phyloP scores from a whole-genome alignment of 23 red algal genomes.

The Rhodosorus marinus region DNA sequence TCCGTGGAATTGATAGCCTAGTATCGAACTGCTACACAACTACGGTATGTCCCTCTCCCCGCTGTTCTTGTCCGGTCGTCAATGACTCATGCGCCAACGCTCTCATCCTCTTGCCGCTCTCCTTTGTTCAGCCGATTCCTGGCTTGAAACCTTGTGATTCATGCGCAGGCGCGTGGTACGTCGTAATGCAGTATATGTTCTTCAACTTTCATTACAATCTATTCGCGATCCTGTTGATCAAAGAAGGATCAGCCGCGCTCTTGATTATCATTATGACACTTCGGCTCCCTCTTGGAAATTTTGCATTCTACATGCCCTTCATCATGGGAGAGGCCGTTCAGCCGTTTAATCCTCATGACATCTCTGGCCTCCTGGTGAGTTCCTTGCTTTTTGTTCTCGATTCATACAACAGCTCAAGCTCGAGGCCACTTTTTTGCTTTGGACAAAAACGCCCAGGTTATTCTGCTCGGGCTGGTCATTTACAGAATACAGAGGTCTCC shows the following conservation, averaged over 20 bases:
- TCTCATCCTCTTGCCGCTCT: not conserved
- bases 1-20: slow-evolving; percentile 1
- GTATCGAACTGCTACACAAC: not conserved
- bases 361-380: slow-evolving; percentile 5
- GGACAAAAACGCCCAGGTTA: too few relatives aligned
- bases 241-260: not conserved
- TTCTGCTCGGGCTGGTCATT: not conserved
- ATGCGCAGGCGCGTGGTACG: slow-evolving; percentile 1
- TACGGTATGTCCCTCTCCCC: too few relatives aligned
- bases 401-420: too few relatives aligned
- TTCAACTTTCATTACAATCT: slow-evolving; percentile 4
- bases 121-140: too few relatives aligned
- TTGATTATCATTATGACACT: slow-evolving; percentile 7
- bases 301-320: slow-evolving; percentile 12
- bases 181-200: slow-evolving; percentile 1
- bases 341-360: slow-evolving; percentile 2
- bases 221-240: slow-evolving; percentile 2
- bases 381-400: too few relatives aligned
- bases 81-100: too few relatives aligned
- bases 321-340: slow-evolving; percentile 9
- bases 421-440: too few relatives aligned
- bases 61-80: too few relatives aligned
- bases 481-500: not conserved
- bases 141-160: not conserved
- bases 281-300: slow-evolving; percentile 1